Percentiles rank a stretch among this genome's conserved stretches.
phyloP scores from a whole-genome alignment of 768 basidiomycete genomes.

The Royoungia palumana region DNA sequence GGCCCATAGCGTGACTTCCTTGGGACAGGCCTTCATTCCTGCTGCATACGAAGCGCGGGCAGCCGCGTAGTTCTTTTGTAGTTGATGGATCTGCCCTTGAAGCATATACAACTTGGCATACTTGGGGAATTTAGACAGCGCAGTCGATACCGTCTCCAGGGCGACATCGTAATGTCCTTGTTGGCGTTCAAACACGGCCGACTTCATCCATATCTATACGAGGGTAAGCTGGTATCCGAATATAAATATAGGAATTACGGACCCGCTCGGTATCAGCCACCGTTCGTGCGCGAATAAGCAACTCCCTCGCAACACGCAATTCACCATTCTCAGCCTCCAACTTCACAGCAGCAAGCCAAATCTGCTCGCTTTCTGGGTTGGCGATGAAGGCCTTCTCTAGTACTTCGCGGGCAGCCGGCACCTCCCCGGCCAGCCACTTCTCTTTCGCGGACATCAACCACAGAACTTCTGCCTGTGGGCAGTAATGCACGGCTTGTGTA shows the following conservation, averaged over 20 bases:
- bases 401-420: constrained; percentile 85
- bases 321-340: constrained; percentile 95
- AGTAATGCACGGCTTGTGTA: constrained; percentile 78
- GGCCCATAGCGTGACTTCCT: constrained; percentile 84
- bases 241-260: constrained; percentile 21
- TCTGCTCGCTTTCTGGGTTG: constrained; percentile 95
- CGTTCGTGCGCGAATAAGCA: constrained; percentile 83
- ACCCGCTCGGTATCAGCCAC: constrained; percentile 92
- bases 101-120: constrained; percentile 97
- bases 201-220: constrained; percentile 97
- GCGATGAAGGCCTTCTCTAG: constrained; percentile 88
- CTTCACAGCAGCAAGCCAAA: constrained; percentile 98
- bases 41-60: constrained; percentile 81
- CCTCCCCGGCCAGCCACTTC: constrained; percentile 88
- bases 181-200: constrained; percentile 90
- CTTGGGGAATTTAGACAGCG: constrained; percentile 79
- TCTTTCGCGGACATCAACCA: constrained; percentile 99
- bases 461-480: constrained; percentile 92
- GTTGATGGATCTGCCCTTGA: constrained; percentile 86
- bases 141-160: constrained; percentile 68
- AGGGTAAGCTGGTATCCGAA: neutral
- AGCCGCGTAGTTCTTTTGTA: constrained; percentile 52
- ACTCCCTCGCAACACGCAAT: constrained; percentile 76
- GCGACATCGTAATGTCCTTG: constrained; percentile 74
- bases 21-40: constrained; percentile 84